phyloP scores from a whole-genome alignment of 768 basidiomycete species.

The Lentinula edodes region DNA sequence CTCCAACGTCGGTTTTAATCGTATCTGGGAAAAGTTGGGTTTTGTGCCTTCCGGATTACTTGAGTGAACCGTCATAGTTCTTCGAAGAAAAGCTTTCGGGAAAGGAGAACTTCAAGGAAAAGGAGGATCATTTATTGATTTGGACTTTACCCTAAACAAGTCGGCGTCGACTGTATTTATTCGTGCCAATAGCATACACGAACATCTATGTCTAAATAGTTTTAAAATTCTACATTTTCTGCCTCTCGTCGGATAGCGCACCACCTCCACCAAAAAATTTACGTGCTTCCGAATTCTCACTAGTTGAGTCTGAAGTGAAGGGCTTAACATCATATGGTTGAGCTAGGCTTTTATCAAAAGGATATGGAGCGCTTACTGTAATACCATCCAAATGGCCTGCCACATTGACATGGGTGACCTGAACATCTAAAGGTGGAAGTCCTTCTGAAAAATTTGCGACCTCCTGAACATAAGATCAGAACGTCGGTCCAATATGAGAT shows the following conservation, averaged over 20 bases:
- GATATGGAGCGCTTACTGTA: conserved; percentile 13
- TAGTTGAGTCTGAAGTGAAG: conserved; percentile 8
- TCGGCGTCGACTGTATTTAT: too few relatives aligned
- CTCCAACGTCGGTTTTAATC: conserved; percentile 6
- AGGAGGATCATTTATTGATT: background rate
- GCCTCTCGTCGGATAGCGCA: background rate
- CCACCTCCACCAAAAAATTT: conserved; percentile 29
- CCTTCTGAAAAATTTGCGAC: conserved; percentile 13
- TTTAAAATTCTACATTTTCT: conserved; percentile 2
- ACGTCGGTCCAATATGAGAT: background rate
- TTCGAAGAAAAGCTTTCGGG: background rate
- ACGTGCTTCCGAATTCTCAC: conserved; percentile 23
- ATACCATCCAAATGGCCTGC: conserved; percentile 26
- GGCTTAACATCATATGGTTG: conserved; percentile 3
- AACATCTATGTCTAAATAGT: background rate
- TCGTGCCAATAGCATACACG: background rate
- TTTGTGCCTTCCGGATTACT: conserved; percentile 3
- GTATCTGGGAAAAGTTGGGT: conserved; percentile 7
- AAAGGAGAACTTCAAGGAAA: background rate
- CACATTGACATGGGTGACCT: conserved; percentile 31
- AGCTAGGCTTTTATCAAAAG: background rate
- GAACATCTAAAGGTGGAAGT: conserved; percentile 26
- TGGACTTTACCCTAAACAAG: background rate
- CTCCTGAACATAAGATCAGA: background rate
- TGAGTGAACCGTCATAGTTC: background rate